Base-by-base conservation (phyloP, 371 early-diverging fungal species). In the Haplosporangium sp. region DNA sequence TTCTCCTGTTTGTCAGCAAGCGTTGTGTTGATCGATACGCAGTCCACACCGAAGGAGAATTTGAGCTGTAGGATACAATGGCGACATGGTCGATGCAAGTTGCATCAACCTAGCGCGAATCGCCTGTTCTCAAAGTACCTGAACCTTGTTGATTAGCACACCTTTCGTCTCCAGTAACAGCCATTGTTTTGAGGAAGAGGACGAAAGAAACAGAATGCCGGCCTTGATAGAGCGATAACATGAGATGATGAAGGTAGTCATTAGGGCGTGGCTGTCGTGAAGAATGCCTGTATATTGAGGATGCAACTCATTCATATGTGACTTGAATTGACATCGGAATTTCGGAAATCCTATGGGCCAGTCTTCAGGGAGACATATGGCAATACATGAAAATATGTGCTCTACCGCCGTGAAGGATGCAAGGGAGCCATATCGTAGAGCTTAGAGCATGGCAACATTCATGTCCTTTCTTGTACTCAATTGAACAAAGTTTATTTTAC, bases 61-160 rank as follows among this genome's bases (percentile, higher is more conserved):
- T 40, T 60, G 68, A 60, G 54, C 38, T 60, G 48, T 53, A 45
- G 61, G 48, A n/a, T 16, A 64, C 18, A 64, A 73, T 73, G 67
- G 67, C 67, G 73, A 67, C 73, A 73, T 73, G 67, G 58, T 38
- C 29, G 48, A 50, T 40, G 56, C 51, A 43, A 45, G 64, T 71
- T 59, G 65, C 61, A 59, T 71, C 72, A 64, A 50, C 29, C 23
- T 36, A 16, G n/a, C 10, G 23, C 43, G n/a, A 5, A 18, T 37
- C 42, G n/a, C 1, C 6, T 6, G 40, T 40, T 29, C 29, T 29
- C 29, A 29, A 29, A 52, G 7, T 52, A 9, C 14, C 43, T 4
- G 40, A n/a, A 43, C 13, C 23, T 16, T 8, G 8, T 29, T 29
- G 5, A 21, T 41, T 5, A n/a, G 23, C 6, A 57, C n/a, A 12